A percentile compares a stretch with the other conserved stretches of the same genome.
Evolutionary conservation across 2,329 filamentous ascomycete genomes (phyloP).

Genomic region (Exophiala mesophila): DNA sequence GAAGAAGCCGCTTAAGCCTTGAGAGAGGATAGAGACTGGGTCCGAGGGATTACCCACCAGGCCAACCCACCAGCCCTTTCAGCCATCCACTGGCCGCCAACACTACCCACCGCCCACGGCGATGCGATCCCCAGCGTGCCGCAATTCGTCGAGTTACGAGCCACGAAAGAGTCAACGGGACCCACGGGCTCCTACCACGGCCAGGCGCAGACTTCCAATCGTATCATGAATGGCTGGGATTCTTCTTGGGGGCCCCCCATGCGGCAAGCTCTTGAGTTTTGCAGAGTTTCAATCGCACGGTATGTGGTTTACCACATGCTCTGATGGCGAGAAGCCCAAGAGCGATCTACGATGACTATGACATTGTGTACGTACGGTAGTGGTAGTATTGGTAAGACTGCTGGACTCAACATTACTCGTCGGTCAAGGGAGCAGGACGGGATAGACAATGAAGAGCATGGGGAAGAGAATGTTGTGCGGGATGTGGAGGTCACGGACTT

Average conservation of each 20-base stretch:
- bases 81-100: neutral
- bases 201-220: slow-evolving; percentile 20
- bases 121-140: slow-evolving; percentile 19
- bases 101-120: slow-evolving; percentile 5
- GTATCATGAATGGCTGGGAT: slow-evolving; percentile 1
- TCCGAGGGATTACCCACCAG: no score
- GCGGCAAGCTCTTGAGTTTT: neutral
- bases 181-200: slow-evolving; percentile 1
- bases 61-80: neutral
- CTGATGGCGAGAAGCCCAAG: no score
- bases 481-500: neutral
- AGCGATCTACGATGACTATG: no score
- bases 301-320: no score
- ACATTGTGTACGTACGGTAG: no score
- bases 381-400: no score
- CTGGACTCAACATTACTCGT: no score
- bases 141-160: slow-evolving; percentile 20
- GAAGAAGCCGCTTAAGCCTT: slow-evolving; percentile 5
- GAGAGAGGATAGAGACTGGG: slow-evolving; percentile 1
- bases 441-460: neutral
- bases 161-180: slow-evolving; percentile 20
- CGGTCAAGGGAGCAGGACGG: neutral
- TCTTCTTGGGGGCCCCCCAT: neutral
- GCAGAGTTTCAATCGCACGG: no score
- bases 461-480: neutral